These are phyloP conservation scores for Carex cristatella DNA, from an alignment of 176 grass and related monocot species.

Conservation along the genomic window DNA sequence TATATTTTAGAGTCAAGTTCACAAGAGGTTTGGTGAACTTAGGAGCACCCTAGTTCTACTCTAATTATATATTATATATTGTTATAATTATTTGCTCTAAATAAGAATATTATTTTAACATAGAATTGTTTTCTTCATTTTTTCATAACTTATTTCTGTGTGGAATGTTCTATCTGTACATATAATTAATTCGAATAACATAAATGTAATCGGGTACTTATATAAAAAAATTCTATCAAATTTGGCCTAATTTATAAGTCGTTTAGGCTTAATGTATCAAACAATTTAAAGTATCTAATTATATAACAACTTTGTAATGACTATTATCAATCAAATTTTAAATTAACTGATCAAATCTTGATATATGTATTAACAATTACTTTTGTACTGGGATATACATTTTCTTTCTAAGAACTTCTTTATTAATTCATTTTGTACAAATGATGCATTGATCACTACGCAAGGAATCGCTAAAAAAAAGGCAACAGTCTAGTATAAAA, in stretches of 20 bases:
- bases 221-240: too few relatives aligned
- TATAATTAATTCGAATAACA: not conserved
- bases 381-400: not conserved
- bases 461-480: not conserved
- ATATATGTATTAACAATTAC: too few relatives aligned
- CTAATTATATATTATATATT: not conserved
- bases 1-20: too few relatives aligned
- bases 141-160: not conserved
- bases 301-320: too few relatives aligned
- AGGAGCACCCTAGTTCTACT: too few relatives aligned
- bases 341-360: too few relatives aligned
- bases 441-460: not conserved
- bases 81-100: not conserved
- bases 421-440: not conserved
- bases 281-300: not conserved
- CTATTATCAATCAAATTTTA: too few relatives aligned
- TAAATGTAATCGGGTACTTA: not conserved
- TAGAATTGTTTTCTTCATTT: not conserved
- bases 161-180: not conserved
- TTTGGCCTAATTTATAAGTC: not conserved
- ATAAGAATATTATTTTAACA: not conserved
- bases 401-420: not conserved
- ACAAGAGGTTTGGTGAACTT: too few relatives aligned
- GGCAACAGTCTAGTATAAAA: not conserved
- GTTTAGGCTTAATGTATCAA: not conserved